Evolutionary conservation across 257 asterid genomes (phyloP).

Genomic region (Solanum peruvianum): DNA sequence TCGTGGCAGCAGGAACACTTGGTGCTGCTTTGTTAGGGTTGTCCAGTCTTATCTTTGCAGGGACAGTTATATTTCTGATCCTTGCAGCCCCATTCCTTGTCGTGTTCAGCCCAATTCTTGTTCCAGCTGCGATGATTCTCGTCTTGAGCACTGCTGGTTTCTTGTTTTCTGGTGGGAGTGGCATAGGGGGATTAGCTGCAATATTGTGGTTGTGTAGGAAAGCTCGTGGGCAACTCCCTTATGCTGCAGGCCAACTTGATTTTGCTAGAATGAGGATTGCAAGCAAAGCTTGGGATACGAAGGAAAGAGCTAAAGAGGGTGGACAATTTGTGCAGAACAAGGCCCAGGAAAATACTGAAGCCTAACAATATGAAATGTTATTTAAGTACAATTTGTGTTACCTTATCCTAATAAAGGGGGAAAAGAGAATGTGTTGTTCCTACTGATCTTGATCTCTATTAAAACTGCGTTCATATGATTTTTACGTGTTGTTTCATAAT

Average conservation of each 20-base stretch:
- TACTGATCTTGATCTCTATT: background rate
- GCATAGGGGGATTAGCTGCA: conserved; percentile 13
- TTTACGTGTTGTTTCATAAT: background rate
- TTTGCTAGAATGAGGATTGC: conserved; percentile 8
- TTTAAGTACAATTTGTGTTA: background rate
- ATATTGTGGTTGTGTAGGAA: conserved; percentile 12
- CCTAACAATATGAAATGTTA: background rate
- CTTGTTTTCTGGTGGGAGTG: conserved; percentile 21
- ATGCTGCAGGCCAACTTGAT: conserved; percentile 7
- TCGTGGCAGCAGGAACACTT: conserved; percentile 13
- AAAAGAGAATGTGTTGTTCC: background rate
- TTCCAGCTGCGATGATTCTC: conserved; percentile 8
- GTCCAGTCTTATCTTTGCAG: conserved; percentile 25
- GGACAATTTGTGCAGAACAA: background rate
- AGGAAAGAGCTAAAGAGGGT: conserved; percentile 15
- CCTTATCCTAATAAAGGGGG: background rate
- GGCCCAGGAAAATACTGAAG: background rate
- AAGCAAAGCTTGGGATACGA: conserved; percentile 14
- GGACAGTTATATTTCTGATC: conserved; percentile 17
- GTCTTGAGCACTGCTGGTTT: conserved; percentile 15
- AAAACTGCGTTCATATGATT: too few species aligned
- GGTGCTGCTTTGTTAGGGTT: conserved; percentile 26
- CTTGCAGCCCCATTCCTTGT: conserved; percentile 20
- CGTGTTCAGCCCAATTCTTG: conserved; percentile 18
- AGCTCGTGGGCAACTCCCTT: conserved; percentile 9